These are phyloP conservation scores for Corinectria fuckeliana DNA, from an alignment of 2,329 filamentous ascomycete species.

Conservation along the genomic window DNA sequence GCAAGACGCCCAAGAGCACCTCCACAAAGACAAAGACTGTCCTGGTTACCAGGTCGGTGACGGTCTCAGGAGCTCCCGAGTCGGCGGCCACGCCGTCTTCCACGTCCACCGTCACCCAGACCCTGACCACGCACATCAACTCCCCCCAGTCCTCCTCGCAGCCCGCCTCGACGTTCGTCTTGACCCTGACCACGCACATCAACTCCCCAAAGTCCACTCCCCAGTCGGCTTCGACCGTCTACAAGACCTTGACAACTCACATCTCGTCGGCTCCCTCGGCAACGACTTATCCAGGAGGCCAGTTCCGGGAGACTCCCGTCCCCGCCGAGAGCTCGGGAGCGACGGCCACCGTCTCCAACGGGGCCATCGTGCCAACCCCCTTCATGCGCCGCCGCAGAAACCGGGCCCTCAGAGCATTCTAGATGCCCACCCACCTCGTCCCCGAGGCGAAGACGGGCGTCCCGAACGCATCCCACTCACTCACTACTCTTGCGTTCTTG, in stretches of 20 bases:
- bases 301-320: constrained; percentile 31
- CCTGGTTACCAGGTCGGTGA: constrained; percentile 22
- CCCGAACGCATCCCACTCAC: neutral
- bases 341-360: constrained; percentile 13
- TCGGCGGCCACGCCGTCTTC: neutral
- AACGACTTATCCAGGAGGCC: constrained; percentile 28
- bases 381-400: constrained; percentile 33
- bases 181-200: constrained; percentile 11
- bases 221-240: constrained; percentile 26
- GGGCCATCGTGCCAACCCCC: constrained; percentile 22
- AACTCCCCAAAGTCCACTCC: constrained; percentile 4
- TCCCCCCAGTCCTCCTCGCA: neutral
- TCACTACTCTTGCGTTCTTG: neutral
- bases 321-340: constrained; percentile 6
- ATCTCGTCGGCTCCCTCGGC: constrained; percentile 7
- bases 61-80: neutral
- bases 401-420: constrained; percentile 36
- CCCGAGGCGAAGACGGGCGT: neutral
- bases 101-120: constrained; percentile 1
- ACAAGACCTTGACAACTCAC: constrained; percentile 28
- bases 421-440: neutral
- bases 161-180: constrained; percentile 1
- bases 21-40: constrained; percentile 33
- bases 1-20: constrained; percentile 22
- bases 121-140: constrained; percentile 6